Conservation (phyloP, 345 rosid species). For the Populus pruinosa region DNA sequence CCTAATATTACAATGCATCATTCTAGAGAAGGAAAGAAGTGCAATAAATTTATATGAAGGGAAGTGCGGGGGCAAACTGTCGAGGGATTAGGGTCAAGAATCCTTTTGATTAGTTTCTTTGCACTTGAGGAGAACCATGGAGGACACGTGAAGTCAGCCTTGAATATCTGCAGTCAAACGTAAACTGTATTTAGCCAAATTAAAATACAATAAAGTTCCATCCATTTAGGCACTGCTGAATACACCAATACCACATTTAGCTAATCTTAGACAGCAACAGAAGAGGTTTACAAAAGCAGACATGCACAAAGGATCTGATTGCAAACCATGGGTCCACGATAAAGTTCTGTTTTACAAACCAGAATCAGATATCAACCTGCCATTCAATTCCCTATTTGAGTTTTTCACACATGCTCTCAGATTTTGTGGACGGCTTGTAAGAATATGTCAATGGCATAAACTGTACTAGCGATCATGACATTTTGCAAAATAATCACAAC, state of each 20-base stretch:
- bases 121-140: conserved; percentile 98
- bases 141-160: conserved; percentile 85
- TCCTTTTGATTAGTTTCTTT: conserved; percentile 81
- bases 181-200: conserved; percentile 1
- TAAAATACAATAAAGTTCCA: background rate
- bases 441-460: background rate
- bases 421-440: background rate
- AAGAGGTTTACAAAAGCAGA: background rate
- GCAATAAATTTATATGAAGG: conserved; percentile 2
- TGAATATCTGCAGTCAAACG: conserved; percentile 64
- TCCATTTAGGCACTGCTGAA: background rate
- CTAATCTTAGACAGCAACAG: background rate
- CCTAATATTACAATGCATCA: background rate
- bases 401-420: background rate
- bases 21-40: background rate
- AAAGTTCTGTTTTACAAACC: background rate
- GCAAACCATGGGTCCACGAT: background rate
- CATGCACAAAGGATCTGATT: background rate
- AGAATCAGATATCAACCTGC: background rate
- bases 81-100: conserved; percentile 84
- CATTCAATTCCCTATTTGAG: background rate
- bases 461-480: background rate
- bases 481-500: background rate
- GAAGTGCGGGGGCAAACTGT: conserved; percentile 45
- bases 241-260: background rate